A percentile compares a stretch with the other conserved stretches of the same genome.
These are phyloP conservation scores for Strigomonas oncopelti DNA, from an alignment of 208 protist species.

Conservation along the genomic window DNA sequence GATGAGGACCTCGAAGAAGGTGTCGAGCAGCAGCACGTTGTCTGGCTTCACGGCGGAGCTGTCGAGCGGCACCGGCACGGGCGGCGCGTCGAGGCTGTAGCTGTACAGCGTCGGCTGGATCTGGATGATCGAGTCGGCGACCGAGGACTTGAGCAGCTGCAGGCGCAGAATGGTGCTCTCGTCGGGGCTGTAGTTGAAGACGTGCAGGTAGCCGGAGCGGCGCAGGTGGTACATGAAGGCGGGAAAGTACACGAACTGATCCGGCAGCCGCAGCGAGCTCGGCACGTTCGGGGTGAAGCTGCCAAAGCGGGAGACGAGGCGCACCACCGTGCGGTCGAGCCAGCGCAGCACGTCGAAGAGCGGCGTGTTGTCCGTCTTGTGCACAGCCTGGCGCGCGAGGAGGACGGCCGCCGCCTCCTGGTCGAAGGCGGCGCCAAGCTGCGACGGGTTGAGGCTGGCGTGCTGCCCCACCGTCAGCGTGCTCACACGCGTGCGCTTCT, in stretches of 20 bases:
- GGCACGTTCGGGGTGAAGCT: conserved; percentile 91
- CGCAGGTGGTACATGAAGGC: conserved; percentile 99
- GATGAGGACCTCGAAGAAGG: conserved; percentile 98
- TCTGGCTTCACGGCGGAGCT: conserved; percentile 86
- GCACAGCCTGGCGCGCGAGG: conserved; percentile 95
- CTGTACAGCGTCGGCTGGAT: conserved; percentile 98
- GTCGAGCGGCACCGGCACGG: conserved; percentile 91
- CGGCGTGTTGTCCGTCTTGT: conserved; percentile 95
- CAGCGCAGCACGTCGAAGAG: conserved; percentile 97
- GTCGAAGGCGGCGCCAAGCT: conserved; percentile 92
- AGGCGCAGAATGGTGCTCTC: conserved; percentile 97
- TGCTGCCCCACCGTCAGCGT: conserved; percentile 67
- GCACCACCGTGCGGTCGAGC: conserved; percentile 98
- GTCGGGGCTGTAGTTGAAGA: conserved; percentile 98
- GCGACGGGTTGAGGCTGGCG: conserved; percentile 46
- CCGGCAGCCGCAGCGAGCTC: conserved; percentile 83
- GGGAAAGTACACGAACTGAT: conserved; percentile 96
- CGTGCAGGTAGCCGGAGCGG: conserved; percentile 94
- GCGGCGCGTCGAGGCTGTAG: conserved; percentile 92
- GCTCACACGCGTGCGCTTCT: conserved; percentile 84
- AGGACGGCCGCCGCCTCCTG: conserved; percentile 97
- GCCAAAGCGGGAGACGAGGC: conserved; percentile 95
- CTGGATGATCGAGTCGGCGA: conserved; percentile 94
- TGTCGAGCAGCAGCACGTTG: conserved; percentile 98
- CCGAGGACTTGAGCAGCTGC: conserved; percentile 93